A percentile compares a stretch with the other conserved stretches of the same genome.
Evolutionary conservation across 2,329 filamentous ascomycete species (phyloP).

Genomic region (Fusarium longipes): DNA sequence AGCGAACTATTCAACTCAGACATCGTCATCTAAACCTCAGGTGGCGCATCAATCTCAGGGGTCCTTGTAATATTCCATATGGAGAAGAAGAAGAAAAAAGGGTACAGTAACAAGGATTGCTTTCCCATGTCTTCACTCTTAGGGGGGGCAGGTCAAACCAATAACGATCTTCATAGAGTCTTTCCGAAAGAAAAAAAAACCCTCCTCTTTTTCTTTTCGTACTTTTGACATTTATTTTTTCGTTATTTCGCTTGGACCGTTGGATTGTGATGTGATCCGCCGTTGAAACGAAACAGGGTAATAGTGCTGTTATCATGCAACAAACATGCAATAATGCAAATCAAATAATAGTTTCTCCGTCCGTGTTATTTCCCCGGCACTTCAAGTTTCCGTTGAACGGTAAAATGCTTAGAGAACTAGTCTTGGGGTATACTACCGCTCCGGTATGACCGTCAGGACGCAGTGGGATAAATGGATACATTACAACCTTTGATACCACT

Average conservation of each 20-base stretch:
- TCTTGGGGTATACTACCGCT: constrained; percentile 8
- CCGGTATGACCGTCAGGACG: constrained; percentile 7
- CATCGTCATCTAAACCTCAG: constrained; percentile 9
- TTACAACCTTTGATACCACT: background rate
- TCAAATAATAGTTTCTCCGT: constrained; percentile 14
- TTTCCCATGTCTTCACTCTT: background rate
- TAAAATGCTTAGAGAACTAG: too few species aligned
- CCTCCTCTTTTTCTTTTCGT: background rate
- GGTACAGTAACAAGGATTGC: constrained; percentile 24
- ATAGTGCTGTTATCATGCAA: background rate
- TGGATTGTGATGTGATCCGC: background rate
- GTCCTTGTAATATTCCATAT: too few species aligned
- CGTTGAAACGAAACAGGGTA: constrained; percentile 37
- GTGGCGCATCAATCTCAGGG: constrained; percentile 13
- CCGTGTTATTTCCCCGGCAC: constrained; percentile 33
- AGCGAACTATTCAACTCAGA: background rate
- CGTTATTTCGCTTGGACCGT: constrained; percentile 16
- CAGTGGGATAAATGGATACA: background rate
- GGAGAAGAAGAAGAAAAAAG: background rate
- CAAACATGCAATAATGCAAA: constrained; percentile 30
- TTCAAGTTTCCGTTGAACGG: constrained; percentile 7
- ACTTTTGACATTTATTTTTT: background rate
- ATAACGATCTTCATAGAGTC: constrained; percentile 29
- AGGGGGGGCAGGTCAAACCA: background rate
- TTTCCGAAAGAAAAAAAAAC: background rate